Base-by-base conservation (phyloP, 352 stramenopile genomes). In the Phytophthora capsici region DNA sequence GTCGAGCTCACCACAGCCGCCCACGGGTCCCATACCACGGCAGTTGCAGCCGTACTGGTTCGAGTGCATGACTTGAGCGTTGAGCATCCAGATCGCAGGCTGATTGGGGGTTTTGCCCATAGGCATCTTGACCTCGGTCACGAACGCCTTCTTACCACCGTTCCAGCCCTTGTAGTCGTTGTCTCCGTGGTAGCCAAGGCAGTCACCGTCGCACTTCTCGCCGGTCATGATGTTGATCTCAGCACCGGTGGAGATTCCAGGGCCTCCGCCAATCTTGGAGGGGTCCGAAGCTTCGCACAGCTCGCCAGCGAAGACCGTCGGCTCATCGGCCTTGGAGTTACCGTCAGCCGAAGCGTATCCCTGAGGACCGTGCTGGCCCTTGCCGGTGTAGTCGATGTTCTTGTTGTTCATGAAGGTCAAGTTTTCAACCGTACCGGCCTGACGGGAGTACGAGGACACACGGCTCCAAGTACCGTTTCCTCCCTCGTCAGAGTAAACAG, bases 341-440 rank as follows among this genome's bases (percentile, higher is more conserved):
- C 71, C 84, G n/a, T 92, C 78, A 1, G 62, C 64, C 5, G 69
- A 77, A 25, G 82, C 74, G 41, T 76, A 86, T 4, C 78, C 72
- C 58, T 93, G 84, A 0, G 84, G 84, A 8, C 80, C 74, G 49
- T 80, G 75, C 12, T 45, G 4, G 28, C 59, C 57, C n/a, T 56
- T 41, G 4, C 62, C 70, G 10, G 57, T 71, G 56, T 86, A 91
- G 62, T 90, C 84, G 9, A 89, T 64, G 65, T 90, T 90, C 72
- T 77, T 78, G 72, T 93, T 93, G 78, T 88, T 88, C 76, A 93
- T 76, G 63, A 93, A 93, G 12, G 85, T 59, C 14, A 93, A 50
- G 68, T 93, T 93, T 4, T 76, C 71, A 1, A 66, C 69, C 1
- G 23, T 57, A 6, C 55, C 58, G 23, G 66, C 63, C 28, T 65